Conservation (phyloP, 768 basidiomycete genomes). For the Sarcodon aspratus region DNA sequence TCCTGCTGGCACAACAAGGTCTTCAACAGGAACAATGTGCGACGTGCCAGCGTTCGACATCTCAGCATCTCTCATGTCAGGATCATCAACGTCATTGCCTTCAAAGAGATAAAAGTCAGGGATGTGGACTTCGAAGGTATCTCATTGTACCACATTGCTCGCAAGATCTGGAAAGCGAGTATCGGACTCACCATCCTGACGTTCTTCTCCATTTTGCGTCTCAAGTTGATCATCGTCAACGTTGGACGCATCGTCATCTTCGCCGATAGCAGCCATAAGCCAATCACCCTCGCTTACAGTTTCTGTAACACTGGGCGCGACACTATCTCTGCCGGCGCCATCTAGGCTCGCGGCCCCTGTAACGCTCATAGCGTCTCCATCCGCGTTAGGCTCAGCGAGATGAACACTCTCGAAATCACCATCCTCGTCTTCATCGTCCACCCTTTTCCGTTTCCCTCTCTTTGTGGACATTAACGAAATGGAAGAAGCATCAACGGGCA, state of each 20-base stretch:
- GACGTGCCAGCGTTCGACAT: conserved; percentile 9
- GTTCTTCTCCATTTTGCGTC: conserved; percentile 14
- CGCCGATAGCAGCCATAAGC: conserved; percentile 82
- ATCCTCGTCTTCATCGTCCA: conserved; percentile 65
- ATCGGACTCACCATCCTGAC: conserved; percentile 21
- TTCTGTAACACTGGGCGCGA: conserved; percentile 54
- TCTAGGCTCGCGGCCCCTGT: conserved; percentile 32
- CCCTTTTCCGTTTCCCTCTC: conserved; percentile 82
- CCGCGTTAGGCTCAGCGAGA: conserved; percentile 34
- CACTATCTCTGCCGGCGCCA: conserved; percentile 42
- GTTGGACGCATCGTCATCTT: conserved; percentile 46
- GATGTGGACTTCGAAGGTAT: conserved; percentile 29
- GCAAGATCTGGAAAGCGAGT: conserved; percentile 9
- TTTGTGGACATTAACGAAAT: conserved; percentile 39
- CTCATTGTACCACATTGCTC: conserved; percentile 16
- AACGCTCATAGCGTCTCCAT: conserved; percentile 37
- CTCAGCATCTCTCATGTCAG: conserved; percentile 14
- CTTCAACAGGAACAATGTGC: conserved; percentile 1
- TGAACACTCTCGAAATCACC: conserved; percentile 58
- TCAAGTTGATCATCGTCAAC: conserved; percentile 13
- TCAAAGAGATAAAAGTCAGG: conserved; percentile 46
- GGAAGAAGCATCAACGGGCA: conserved; percentile 25
- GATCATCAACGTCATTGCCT: conserved; percentile 33
- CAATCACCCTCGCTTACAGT: conserved; percentile 70
- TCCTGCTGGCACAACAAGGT: conserved; percentile 1